Evolutionary conservation across 2,329 filamentous ascomycete genomes (phyloP), one percentile per base, ranked within the genome.

Genomic region (Alternaria brassicae): DNA sequence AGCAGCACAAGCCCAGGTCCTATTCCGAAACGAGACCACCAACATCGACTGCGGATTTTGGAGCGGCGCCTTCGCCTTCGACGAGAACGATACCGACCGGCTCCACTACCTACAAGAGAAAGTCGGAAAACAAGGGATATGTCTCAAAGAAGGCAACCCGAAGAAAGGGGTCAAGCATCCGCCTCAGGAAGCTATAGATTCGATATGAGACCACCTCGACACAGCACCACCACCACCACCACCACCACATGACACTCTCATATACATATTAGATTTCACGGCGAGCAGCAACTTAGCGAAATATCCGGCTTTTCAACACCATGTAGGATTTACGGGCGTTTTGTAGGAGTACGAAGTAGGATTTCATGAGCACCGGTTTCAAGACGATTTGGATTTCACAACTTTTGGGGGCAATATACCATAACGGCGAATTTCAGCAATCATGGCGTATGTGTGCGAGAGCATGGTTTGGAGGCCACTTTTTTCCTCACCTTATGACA

Each of bases 31-130:
- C 34, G 75, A 78, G 57, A 78, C 75, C 6, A 71, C 71, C 4
- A 78, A 78, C 47, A 78, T 78, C 30, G 74, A 69, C 41, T 78
- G 76, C 62, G 79, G 79, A 0, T 79, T 79, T 55, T 77, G 79
- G 72, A 76, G 70, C 51, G 73, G 73, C 23, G 70, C 69, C 4
- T 78, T 80, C 44, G 57, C 67, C 3, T 80, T 77, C 47, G 71
- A 75, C 2, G 65, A 75, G 1, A 68, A 71, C 48, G 68, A 78
- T 34, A 53, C 50, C 13, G 60, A 73, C 4, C 71, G 70, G 10
- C 61, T 81, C 7, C 62, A 67, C 7, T 78, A 69, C 39, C 56
- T 81, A 51, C 72, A 71, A 50, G 70, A 79, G 61, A 70, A 76
- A 12, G 78, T 80, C 1, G 78, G 77, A 3, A 63, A 72, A 13